Evolutionary conservation across 2,329 filamentous ascomycete genomes (phyloP).

Genomic region (Pestalotiopsis fici): DNA sequence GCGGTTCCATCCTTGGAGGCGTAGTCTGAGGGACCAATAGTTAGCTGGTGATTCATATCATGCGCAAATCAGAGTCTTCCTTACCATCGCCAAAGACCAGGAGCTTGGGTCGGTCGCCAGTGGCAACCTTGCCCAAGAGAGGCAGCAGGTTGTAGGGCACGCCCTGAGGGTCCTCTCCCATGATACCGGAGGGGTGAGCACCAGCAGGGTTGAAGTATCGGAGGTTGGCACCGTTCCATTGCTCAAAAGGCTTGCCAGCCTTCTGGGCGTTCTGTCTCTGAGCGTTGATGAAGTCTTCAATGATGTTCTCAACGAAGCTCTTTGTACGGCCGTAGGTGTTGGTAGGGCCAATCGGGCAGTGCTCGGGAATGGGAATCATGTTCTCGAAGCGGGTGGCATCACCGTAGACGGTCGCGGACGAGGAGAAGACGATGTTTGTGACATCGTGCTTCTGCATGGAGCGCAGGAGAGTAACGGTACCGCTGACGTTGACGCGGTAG

Average conservation of each 20-base stretch:
- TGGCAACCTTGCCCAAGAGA: slow-evolving; percentile 91
- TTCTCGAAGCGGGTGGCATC: slow-evolving; percentile 93
- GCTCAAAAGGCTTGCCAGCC: slow-evolving; percentile 72
- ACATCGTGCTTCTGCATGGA: slow-evolving; percentile 91
- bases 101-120: slow-evolving; percentile 91
- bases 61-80: slow-evolving; percentile 25
- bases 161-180: slow-evolving; percentile 97
- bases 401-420: slow-evolving; percentile 96
- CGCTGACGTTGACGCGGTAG: slow-evolving; percentile 95
- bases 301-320: slow-evolving; percentile 86
- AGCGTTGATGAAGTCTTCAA: slow-evolving; percentile 86
- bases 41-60: neutral
- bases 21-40: slow-evolving; percentile 68
- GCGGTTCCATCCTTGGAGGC: slow-evolving; percentile 85
- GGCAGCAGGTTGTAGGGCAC: slow-evolving; percentile 95
- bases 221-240: slow-evolving; percentile 91
- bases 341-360: slow-evolving; percentile 93
- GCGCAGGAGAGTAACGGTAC: slow-evolving; percentile 82
- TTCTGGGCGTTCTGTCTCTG: slow-evolving; percentile 83
- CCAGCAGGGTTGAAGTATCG: slow-evolving; percentile 98
- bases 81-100: slow-evolving; percentile 90
- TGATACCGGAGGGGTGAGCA: slow-evolving; percentile 90
- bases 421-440: slow-evolving; percentile 97
- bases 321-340: slow-evolving; percentile 99
- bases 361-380: slow-evolving; percentile 99